Conservation (phyloP, 257 asterid genomes). For the Parsonsia alboflavescens region DNA sequence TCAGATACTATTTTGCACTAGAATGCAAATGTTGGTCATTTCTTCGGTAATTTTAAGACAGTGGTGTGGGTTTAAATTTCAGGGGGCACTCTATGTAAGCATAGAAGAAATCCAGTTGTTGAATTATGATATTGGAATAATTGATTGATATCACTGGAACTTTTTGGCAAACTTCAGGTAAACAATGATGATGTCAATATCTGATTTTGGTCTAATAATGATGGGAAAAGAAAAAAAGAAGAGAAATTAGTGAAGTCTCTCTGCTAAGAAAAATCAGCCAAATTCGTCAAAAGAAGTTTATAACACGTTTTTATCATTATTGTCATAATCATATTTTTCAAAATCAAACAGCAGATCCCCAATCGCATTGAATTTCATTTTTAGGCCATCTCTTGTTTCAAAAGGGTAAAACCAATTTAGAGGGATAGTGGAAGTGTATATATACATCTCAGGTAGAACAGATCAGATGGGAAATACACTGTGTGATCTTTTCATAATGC, state of each 20-base stretch:
- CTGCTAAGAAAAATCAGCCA: neutral
- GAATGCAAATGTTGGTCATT: neutral
- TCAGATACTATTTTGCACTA: no score
- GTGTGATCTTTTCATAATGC: no score
- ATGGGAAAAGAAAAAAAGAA: no score
- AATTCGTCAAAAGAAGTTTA: neutral
- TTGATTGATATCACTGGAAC: slow-evolving; percentile 1
- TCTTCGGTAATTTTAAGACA: neutral
- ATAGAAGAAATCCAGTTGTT: neutral
- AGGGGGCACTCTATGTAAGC: neutral
- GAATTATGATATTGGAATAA: slow-evolving; percentile 2
- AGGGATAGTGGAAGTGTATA: no score
- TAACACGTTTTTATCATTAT: neutral
- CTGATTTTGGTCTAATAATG: neutral
- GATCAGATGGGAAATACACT: neutral
- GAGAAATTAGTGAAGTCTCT: neutral
- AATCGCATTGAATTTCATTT: neutral
- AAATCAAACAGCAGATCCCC: neutral
- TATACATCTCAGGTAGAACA: neutral
- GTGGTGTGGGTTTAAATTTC: neutral
- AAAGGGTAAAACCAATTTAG: neutral
- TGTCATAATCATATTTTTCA: neutral
- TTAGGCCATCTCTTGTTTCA: neutral
- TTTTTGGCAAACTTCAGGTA: neutral
- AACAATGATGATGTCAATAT: neutral